Conservation (phyloP, 306 rosid genomes). For the Casuarina equisetifolia region DNA sequence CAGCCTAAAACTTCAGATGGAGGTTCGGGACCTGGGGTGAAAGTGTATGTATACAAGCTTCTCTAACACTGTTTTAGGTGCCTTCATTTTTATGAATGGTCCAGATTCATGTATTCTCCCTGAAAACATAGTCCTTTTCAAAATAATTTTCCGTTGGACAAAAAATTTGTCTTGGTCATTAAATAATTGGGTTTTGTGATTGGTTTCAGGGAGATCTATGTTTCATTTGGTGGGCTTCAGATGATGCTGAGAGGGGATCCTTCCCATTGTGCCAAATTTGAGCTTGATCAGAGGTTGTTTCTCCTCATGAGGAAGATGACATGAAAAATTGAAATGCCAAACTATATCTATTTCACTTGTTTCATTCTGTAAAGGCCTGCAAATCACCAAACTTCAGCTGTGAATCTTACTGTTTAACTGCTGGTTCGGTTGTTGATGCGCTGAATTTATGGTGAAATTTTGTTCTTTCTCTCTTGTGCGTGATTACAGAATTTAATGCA, state of each 20-base stretch:
- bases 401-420: neutral
- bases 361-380: neutral
- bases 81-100: neutral
- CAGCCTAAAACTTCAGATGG: slow-evolving; percentile 18
- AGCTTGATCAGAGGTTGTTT: slow-evolving; percentile 65
- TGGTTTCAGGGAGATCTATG: slow-evolving; percentile 65
- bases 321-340: neutral
- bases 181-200: neutral
- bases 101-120: neutral
- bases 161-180: too few relatives aligned
- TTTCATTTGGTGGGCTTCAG: slow-evolving; percentile 89
- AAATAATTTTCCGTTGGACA: too few relatives aligned
- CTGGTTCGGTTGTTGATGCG: neutral
- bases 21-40: slow-evolving; percentile 38
- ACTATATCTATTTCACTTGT: neutral
- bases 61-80: slow-evolving; percentile 3
- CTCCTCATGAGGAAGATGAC: slow-evolving; percentile 65
- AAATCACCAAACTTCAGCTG: neutral
- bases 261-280: slow-evolving; percentile 53
- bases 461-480: neutral
- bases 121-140: neutral
- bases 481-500: neutral
- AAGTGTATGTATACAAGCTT: slow-evolving; percentile 58
- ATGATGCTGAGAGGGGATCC: slow-evolving; percentile 75
- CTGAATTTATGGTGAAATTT: neutral